A percentile compares a stretch with the other conserved stretches of the same genome.
These are phyloP conservation scores for Apostasia ramifera DNA, from an alignment of 106 monocot genomes.

Conservation along the genomic window DNA sequence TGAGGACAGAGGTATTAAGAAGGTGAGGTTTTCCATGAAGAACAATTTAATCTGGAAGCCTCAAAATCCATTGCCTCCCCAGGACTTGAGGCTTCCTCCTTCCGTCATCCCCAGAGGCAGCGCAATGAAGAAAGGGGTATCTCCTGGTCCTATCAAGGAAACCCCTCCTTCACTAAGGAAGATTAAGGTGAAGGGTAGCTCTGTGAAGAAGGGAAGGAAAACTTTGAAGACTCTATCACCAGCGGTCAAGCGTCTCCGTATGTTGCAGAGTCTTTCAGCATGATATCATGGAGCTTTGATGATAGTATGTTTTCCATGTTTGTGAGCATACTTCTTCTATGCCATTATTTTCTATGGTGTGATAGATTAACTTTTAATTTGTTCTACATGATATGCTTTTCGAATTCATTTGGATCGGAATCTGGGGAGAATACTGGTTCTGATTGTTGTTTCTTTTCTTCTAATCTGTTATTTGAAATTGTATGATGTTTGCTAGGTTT, in stretches of 20 bases:
- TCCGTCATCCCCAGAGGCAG: slow-evolving; percentile 88
- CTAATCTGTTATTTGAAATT: no score
- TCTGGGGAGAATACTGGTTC: no score
- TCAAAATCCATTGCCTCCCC: slow-evolving; percentile 79
- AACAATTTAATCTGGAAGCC: slow-evolving; percentile 94
- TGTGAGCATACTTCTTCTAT: neutral
- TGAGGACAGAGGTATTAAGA: slow-evolving; percentile 63
- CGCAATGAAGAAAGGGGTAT: slow-evolving; percentile 85
- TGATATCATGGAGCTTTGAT: slow-evolving; percentile 16
- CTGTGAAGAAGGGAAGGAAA: slow-evolving; percentile 54
- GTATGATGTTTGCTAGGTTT: no score
- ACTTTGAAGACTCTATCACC: slow-evolving; percentile 35
- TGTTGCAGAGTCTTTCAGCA: slow-evolving; percentile 52
- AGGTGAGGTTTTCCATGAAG: slow-evolving; percentile 91
- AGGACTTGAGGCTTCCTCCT: slow-evolving; percentile 83
- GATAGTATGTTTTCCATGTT: neutral
- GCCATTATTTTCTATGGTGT: neutral
- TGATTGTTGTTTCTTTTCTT: no score
- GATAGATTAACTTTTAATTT: neutral
- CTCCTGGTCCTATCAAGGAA: slow-evolving; percentile 73
- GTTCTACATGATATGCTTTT: slow-evolving; percentile 3
- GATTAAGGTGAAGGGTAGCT: slow-evolving; percentile 44
- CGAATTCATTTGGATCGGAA: slow-evolving; percentile 7
- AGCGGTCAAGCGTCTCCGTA: slow-evolving; percentile 46
- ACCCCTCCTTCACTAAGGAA: slow-evolving; percentile 39